These are phyloP conservation scores for Suaeda aralocaspica DNA, from an alignment of 148 eudicot species.

Conservation along the genomic window DNA sequence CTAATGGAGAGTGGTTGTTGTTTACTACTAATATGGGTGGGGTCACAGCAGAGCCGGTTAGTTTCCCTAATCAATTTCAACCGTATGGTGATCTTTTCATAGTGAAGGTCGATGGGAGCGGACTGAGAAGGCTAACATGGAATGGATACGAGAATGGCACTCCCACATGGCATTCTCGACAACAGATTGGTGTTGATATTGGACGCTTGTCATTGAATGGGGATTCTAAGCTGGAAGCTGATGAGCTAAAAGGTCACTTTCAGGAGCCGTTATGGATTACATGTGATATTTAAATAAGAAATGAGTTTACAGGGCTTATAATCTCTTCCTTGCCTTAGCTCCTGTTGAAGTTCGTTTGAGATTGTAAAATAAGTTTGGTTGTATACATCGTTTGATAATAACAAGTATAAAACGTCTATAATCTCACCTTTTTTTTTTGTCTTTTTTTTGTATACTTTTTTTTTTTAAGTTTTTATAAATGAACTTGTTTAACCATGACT, in stretches of 20 bases:
- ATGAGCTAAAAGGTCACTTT: slow-evolving; percentile 50
- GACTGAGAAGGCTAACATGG: slow-evolving; percentile 60
- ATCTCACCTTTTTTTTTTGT: too few species aligned
- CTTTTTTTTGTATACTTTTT: too few species aligned
- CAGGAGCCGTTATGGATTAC: slow-evolving; percentile 70
- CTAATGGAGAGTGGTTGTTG: slow-evolving; percentile 61
- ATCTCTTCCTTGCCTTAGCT: too few species aligned
- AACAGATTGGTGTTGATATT: slow-evolving; percentile 15
- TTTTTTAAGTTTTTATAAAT: too few species aligned
- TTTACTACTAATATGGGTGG: slow-evolving; percentile 66
- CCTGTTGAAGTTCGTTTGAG: too few species aligned
- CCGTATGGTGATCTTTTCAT: slow-evolving; percentile 71
- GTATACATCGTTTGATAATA: too few species aligned
- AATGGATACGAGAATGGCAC: slow-evolving; percentile 80
- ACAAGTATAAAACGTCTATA: too few species aligned
- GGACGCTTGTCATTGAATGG: slow-evolving; percentile 18
- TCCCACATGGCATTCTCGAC: slow-evolving; percentile 57
- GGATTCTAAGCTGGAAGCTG: slow-evolving; percentile 25
- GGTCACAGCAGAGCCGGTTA: slow-evolving; percentile 70
- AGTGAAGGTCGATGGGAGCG: slow-evolving; percentile 62
- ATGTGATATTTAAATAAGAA: slow-evolving; percentile 25
- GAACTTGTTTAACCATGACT: too few species aligned
- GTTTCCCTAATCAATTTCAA: slow-evolving; percentile 78
- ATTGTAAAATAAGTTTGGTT: too few species aligned
- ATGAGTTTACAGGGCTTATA: too few species aligned